Conservation (phyloP, 192 early-diverging fungal genomes). For the Thamnidium elegans region DNA sequence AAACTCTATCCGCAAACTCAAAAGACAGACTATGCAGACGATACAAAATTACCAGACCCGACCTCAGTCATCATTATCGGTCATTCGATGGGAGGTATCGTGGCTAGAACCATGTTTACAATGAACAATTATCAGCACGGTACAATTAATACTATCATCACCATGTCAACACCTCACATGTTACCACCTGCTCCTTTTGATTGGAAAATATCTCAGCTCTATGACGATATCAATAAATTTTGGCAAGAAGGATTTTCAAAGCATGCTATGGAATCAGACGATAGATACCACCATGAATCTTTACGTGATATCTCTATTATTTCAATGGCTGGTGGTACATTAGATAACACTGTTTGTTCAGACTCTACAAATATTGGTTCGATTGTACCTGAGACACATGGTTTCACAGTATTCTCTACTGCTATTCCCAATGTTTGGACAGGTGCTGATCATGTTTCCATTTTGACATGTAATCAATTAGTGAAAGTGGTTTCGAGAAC, state of each 20-base stretch:
- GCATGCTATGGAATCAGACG: slow-evolving; percentile 9
- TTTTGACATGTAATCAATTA: slow-evolving; percentile 92
- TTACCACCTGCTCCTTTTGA: slow-evolving; percentile 77
- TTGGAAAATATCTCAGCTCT: slow-evolving; percentile 60
- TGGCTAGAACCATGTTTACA: slow-evolving; percentile 72
- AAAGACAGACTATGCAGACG: slow-evolving; percentile 13
- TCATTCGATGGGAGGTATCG: slow-evolving; percentile 96
- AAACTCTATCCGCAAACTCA: slow-evolving; percentile 60
- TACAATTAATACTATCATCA: slow-evolving; percentile 79
- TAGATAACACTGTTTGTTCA: slow-evolving; percentile 85
- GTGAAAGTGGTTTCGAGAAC: slow-evolving; percentile 58
- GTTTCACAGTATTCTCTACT: slow-evolving; percentile 80
- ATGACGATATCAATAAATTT: slow-evolving; percentile 63
- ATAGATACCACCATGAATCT: slow-evolving; percentile 5
- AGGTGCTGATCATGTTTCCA: slow-evolving; percentile 78
- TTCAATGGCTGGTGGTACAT: slow-evolving; percentile 86
- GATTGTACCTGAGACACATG: slow-evolving; percentile 62
- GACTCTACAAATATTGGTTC: slow-evolving; percentile 69
- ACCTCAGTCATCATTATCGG: slow-evolving; percentile 80
- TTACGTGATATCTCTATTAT: slow-evolving; percentile 66
- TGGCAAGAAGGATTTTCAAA: slow-evolving; percentile 57
- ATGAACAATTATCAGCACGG: slow-evolving; percentile 68
- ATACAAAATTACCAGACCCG: slow-evolving; percentile 43
- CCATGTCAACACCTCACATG: slow-evolving; percentile 84
- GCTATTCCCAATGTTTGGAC: slow-evolving; percentile 85